Conservation (phyloP, 176 grass and related monocot species). For the Saccharum officinarum region DNA sequence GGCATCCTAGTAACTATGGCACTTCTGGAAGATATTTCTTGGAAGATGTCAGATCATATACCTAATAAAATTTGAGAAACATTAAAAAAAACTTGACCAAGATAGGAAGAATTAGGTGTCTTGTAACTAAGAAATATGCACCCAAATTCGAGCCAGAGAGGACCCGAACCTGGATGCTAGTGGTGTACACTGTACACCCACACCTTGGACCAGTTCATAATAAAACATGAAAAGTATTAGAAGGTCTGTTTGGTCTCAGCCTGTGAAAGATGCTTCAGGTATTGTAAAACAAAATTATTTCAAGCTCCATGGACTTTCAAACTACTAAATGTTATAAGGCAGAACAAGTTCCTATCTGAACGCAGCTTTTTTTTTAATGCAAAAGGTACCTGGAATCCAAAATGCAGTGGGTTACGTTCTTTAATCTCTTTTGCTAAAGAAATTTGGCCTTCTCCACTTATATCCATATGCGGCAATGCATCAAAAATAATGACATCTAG, state of each 20-base stretch:
- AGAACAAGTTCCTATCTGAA: slow-evolving; percentile 15
- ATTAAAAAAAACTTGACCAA: neutral
- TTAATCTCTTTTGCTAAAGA: slow-evolving; percentile 94
- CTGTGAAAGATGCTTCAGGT: slow-evolving; percentile 21
- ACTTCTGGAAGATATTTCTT: slow-evolving; percentile 8
- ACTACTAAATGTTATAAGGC: neutral
- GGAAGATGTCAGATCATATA: neutral
- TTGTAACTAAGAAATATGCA: neutral
- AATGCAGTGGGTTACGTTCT: slow-evolving; percentile 85
- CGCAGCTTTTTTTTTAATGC: neutral
- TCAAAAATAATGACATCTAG: slow-evolving; percentile 97
- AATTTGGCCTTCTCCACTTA: slow-evolving; percentile 77
- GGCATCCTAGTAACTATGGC: neutral
- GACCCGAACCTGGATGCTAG: neutral
- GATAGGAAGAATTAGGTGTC: neutral
- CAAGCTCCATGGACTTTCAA: neutral
- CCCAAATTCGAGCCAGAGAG: neutral
- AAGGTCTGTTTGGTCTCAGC: neutral
- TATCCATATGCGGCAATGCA: slow-evolving; percentile 81
- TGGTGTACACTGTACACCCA: neutral
- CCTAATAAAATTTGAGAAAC: slow-evolving; percentile 4
- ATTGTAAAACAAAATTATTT: neutral
- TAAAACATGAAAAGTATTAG: neutral
- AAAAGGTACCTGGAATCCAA: slow-evolving; percentile 81
- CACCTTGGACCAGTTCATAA: neutral